Conservation (phyloP, 108 stramenopile genomes). For the Nitzschia sp. region DNA sequence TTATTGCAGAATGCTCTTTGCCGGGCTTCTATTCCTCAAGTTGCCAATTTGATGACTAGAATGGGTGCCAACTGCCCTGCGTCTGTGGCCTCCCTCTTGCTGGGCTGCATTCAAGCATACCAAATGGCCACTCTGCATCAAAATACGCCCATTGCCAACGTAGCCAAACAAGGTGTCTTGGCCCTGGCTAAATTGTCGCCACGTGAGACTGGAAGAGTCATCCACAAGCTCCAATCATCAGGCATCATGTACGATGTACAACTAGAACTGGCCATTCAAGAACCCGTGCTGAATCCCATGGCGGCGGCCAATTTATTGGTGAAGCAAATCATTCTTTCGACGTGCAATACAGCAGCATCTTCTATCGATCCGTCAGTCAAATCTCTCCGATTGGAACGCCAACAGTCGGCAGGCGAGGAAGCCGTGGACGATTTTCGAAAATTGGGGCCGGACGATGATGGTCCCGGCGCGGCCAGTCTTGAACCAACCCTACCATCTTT, state of each 20-base stretch:
- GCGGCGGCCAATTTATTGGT: constrained; percentile 10
- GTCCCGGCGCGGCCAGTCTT: not conserved
- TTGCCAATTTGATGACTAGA: constrained; percentile 44
- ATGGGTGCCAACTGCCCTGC: constrained; percentile 75
- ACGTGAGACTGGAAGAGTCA: constrained; percentile 49
- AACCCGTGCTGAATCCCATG: not conserved
- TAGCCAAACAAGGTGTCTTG: constrained; percentile 34
- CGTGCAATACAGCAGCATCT: not conserved
- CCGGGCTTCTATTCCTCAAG: constrained; percentile 64
- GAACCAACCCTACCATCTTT: constrained; percentile 1
- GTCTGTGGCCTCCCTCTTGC: constrained; percentile 51
- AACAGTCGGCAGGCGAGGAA: constrained; percentile 1
- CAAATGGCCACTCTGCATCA: constrained; percentile 19
- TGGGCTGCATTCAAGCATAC: constrained; percentile 72
- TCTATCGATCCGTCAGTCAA: not conserved
- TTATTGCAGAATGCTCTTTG: constrained; percentile 63
- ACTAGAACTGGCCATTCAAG: constrained; percentile 39
- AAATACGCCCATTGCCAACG: constrained; percentile 32
- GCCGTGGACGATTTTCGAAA: not conserved
- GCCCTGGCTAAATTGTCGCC: constrained; percentile 57
- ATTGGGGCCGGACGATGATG: not conserved
- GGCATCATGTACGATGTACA: constrained; percentile 60
- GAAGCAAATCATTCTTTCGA: not conserved
- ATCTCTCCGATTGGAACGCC: not conserved
- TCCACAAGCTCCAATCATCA: constrained; percentile 39